Conservation (phyloP, 176 grass and related monocot species). For the barley (Hordeum vulgare) region MorexV3_pseudomolecules_assembly NC_058524.1:435128256-435128755, state of each 20-base stretch:
- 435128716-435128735: background rate
- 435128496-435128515: background rate
- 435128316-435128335: constrained; percentile 19
- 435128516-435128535: background rate
- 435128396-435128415: background rate
- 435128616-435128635: background rate
- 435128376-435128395: background rate
- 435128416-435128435: background rate
- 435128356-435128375: background rate
- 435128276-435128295: background rate
- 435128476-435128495: background rate
- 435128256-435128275: background rate
- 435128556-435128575: background rate
- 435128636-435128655: background rate
- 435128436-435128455: background rate
- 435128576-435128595: background rate
- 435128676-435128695: background rate
- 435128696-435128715: background rate
- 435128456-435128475: background rate
- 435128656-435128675: background rate
- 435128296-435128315: constrained; percentile 8
- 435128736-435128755: background rate
- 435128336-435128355: background rate
- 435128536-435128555: background rate
- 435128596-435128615: background rate